phyloP scores from a whole-genome alignment of 73 alveolate genomes.

The Stentor roeselii region DNA sequence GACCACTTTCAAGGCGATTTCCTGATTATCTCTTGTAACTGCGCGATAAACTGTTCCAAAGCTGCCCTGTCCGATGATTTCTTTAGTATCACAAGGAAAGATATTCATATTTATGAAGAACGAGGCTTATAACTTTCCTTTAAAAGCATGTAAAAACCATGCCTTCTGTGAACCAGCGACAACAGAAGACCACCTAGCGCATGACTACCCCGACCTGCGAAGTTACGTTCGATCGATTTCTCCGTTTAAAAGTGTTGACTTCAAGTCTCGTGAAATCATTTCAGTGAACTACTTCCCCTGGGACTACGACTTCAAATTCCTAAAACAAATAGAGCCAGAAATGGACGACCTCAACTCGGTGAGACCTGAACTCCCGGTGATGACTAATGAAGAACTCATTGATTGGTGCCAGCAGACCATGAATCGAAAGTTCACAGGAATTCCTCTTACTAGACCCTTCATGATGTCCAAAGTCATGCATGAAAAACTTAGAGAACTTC shows the following conservation, averaged over 20 bases:
- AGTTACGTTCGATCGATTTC: neutral
- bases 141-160: constrained; percentile 10
- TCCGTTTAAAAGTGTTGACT: neutral
- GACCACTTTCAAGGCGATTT: too few relatives aligned
- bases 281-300: neutral
- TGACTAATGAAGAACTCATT: constrained; percentile 5
- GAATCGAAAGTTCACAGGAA: constrained; percentile 13
- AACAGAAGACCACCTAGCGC: constrained; percentile 5
- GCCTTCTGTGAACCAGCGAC: neutral
- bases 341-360: constrained; percentile 20
- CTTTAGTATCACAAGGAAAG: too few relatives aligned
- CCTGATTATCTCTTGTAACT: too few relatives aligned
- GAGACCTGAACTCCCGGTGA: neutral
- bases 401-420: constrained; percentile 24
- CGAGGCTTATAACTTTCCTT: neutral
- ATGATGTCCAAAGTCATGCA: neutral
- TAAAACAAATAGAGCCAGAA: neutral
- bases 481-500: neutral
- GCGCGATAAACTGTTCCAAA: too few relatives aligned
- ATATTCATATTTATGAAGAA: neutral
- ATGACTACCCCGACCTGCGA: neutral
- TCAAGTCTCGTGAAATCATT: neutral
- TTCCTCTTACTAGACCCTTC: neutral
- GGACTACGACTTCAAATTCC: neutral
- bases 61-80: too few relatives aligned